A percentile compares a stretch with the other conserved stretches of the same genome.
phyloP scores from a whole-genome alignment of 106 monocot species.

The Ottelia alismoides region DNA sequence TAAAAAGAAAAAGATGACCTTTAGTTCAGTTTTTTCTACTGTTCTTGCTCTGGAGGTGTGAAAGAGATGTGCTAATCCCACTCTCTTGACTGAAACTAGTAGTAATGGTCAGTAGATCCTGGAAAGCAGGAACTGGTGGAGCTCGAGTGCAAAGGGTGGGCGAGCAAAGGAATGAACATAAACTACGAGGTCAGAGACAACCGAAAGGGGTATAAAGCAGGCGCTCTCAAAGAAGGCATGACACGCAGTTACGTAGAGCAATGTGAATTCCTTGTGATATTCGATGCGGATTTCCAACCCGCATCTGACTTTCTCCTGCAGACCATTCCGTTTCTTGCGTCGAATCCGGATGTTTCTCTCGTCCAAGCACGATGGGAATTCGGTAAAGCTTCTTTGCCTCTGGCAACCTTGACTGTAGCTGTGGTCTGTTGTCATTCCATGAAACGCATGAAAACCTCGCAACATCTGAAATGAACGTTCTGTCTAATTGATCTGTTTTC shows the following conservation, averaged over 20 bases:
- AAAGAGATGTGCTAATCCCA: too few relatives aligned
- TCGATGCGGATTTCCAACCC: slow-evolving; percentile 88
- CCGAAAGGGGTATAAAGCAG: slow-evolving; percentile 80
- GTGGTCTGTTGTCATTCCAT: background rate
- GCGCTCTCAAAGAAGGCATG: slow-evolving; percentile 75
- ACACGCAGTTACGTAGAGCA: slow-evolving; percentile 40
- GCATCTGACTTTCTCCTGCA: slow-evolving; percentile 62
- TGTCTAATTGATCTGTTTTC: slow-evolving; percentile 51
- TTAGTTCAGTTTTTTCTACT: too few relatives aligned
- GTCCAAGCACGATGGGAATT: slow-evolving; percentile 90
- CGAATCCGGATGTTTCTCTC: slow-evolving; percentile 52
- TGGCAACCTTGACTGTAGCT: too few relatives aligned
- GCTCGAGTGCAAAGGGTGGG: slow-evolving; percentile 60
- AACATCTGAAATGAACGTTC: slow-evolving; percentile 10
- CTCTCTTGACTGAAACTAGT: too few relatives aligned
- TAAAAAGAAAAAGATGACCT: too few relatives aligned
- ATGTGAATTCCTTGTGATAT: slow-evolving; percentile 75
- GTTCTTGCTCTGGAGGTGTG: too few relatives aligned
- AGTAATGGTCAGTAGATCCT: too few relatives aligned
- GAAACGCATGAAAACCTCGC: background rate
- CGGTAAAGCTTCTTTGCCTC: slow-evolving; percentile 21
- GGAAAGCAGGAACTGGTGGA: slow-evolving; percentile 28
- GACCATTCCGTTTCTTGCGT: slow-evolving; percentile 51
- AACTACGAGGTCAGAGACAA: slow-evolving; percentile 64
- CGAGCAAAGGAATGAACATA: slow-evolving; percentile 65